Base-by-base conservation (phyloP, 352 stramenopile species). In the Globisporangium nagaii region DNA sequence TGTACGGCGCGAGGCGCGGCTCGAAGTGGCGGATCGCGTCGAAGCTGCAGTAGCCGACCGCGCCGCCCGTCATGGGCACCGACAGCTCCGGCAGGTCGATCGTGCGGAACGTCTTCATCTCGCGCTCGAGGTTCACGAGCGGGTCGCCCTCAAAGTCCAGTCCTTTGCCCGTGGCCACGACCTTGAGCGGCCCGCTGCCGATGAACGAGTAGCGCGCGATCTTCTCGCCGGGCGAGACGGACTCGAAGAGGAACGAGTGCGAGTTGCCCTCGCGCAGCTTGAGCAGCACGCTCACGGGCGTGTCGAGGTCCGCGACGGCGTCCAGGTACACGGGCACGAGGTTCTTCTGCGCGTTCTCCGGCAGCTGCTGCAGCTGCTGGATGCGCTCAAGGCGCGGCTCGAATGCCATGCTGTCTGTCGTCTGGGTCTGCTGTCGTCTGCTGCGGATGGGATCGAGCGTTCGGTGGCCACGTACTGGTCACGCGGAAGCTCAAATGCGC, bases 191-290 rank as follows among this genome's bases (percentile, higher is more conserved):
- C 0, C 78, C 78, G 24, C 79, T 90, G 45, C 86, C 86, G 58
- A 96, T 93, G 70, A 96, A 94, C 62, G 83, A 94, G 60, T 92
- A 96, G 36, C 86, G 86, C 62, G 79, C 83, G 51, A 93, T 92
- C 57, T 90, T 87, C 63, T 96, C 86, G 48, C 84, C 86, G 0
- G 83, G 84, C 3, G 79, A 76, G 36, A 96, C 80, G 17, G 80
- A 93, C 53, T 96, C 86, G 48, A 95, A 83, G 39, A 96, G 71
- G 64, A 96, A 96, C 53, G 79, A 85, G 67, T 95, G 77, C 67
- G 71, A 80, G 64, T 90, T 69, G 55, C 71, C 72, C 60, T 79
- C 67, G 47, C 82, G 78, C 43, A 96, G 69, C 71, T 95, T 94
- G 36, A 96, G 82, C 65, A 94, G 62, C 62, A 93, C 84, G 60